These are phyloP conservation scores for Aureobasidium sp. DNA, from an alignment of 2,329 filamentous ascomycete genomes.

Conservation along the genomic window DNA sequence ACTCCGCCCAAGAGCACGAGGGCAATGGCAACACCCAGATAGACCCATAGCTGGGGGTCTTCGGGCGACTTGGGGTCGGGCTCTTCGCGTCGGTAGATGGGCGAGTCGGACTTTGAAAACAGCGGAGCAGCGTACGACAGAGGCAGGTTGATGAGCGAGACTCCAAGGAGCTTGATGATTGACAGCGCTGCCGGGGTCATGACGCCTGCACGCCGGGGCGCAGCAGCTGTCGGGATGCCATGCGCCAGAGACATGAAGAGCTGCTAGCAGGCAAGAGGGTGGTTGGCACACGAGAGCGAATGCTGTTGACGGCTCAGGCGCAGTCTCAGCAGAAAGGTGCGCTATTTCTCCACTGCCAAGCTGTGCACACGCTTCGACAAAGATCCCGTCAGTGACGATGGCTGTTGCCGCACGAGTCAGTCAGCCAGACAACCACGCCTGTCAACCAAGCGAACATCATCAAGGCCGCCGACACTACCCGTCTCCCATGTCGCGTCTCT, in stretches of 20 bases:
- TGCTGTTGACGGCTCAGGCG: background rate
- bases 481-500: background rate
- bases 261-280: background rate
- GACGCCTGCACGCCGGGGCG: constrained; percentile 9
- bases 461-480: background rate
- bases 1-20: constrained; percentile 83
- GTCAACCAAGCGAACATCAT: background rate
- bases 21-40: constrained; percentile 66
- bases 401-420: background rate
- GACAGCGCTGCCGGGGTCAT: constrained; percentile 14
- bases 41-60: constrained; percentile 66
- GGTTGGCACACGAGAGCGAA: background rate
- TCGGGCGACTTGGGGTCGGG: constrained; percentile 21
- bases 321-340: background rate
- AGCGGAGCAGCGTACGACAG: constrained; percentile 15
- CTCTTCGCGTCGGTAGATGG: constrained; percentile 15
- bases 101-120: constrained; percentile 7
- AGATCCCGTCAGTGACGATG: background rate
- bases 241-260: constrained; percentile 14
- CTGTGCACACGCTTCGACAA: background rate
- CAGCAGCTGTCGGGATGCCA: constrained; percentile 11
- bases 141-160: constrained; percentile 15
- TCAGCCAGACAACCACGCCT: background rate
- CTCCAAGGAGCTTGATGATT: constrained; percentile 16
- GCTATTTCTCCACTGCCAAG: background rate